Base-by-base conservation (phyloP, 257 asterid genomes). In the Parsonsia alboflavescens region DNA sequence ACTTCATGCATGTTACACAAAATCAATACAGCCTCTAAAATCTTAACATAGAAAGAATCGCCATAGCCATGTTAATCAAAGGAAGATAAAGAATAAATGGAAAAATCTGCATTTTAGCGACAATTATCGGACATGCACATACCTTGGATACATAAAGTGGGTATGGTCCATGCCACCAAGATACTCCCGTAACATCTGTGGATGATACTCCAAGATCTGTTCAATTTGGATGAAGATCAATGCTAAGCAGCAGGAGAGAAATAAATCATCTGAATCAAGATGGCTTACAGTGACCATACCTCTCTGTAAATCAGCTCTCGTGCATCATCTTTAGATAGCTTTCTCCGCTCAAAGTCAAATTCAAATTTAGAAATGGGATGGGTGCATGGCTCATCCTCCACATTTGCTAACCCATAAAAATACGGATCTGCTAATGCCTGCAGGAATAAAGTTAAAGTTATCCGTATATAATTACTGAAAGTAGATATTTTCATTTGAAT, bases 131-230 rank as follows among this genome's bases (percentile, higher is more conserved):
- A 54, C 76, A 80, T 70, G 87, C 84, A 88, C 50, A 73, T n/a
- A 94, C 99, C 99, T 94, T 89, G 99, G 99, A 83, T 95, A 92
- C 98, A 95, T 88, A 83, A 95, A 95, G 93, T 86, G 88, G 76
- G 96, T 85, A 84, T 87, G 96, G 78, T 95, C 97, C 88, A 79
- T 83, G 84, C 99, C 99, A 58, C 79, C 85, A 56, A 90, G 91
- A 83, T 92, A 88, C 86, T 95, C 99, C 89, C 91, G 92, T 86
- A 95, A 92, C 96, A 95, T 90, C 91, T 92, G 98, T 57, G 99
- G 99, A 80, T 95, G 99, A 88, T 92, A 95, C 97, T 95, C 97
- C 95, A 92, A 90, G 85, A 95, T 95, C 99, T 94, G 96, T 82
- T 79, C 68, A 79, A 81, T 85, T 85, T 48, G 71, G 21, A 79